Conservation (phyloP, 208 protist genomes). For the Angomonas deanei region DNA sequence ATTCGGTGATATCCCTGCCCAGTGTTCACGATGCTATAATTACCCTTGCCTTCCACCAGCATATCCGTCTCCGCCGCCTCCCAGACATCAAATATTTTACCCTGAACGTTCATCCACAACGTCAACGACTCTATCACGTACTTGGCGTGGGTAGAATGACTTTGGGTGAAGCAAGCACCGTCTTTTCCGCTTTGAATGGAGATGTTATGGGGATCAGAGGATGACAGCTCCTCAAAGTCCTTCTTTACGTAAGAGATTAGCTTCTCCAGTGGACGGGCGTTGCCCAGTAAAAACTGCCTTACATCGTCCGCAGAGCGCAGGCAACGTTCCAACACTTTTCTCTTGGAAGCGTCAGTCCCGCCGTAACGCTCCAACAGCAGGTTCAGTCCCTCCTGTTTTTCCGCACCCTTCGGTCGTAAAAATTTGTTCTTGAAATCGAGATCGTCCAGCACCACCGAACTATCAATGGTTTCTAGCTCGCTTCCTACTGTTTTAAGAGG, state of each 20-base stretch:
- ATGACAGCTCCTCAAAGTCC: conserved; percentile 53
- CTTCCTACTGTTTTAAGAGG: conserved; percentile 85
- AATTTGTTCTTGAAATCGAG: conserved; percentile 46
- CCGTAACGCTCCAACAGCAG: conserved; percentile 52
- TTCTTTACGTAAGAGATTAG: conserved; percentile 45
- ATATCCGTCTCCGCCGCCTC: conserved; percentile 92
- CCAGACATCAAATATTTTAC: conserved; percentile 93
- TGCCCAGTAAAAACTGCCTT: conserved; percentile 78
- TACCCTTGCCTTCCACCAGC: conserved; percentile 44
- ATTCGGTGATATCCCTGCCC: conserved; percentile 95
- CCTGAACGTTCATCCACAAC: conserved; percentile 93
- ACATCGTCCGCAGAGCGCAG: conserved; percentile 95
- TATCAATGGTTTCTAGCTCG: conserved; percentile 42
- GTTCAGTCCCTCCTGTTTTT: conserved; percentile 57
- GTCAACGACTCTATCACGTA: conserved; percentile 95
- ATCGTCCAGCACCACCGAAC: conserved; percentile 61
- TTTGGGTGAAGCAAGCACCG: conserved; percentile 93
- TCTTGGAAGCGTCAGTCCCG: conserved; percentile 17
- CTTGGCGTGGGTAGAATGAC: conserved; percentile 90
- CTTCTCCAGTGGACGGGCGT: conserved; percentile 63
- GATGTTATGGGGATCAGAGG: conserved; percentile 27
- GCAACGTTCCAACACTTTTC: conserved; percentile 65
- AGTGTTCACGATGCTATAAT: conserved; percentile 86
- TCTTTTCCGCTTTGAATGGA: conserved; percentile 35
- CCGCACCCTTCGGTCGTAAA: conserved; percentile 23